Conservation (phyloP, 495 filamentous ascomycete species). For the Friedmanniomyces endolithicus region DNA sequence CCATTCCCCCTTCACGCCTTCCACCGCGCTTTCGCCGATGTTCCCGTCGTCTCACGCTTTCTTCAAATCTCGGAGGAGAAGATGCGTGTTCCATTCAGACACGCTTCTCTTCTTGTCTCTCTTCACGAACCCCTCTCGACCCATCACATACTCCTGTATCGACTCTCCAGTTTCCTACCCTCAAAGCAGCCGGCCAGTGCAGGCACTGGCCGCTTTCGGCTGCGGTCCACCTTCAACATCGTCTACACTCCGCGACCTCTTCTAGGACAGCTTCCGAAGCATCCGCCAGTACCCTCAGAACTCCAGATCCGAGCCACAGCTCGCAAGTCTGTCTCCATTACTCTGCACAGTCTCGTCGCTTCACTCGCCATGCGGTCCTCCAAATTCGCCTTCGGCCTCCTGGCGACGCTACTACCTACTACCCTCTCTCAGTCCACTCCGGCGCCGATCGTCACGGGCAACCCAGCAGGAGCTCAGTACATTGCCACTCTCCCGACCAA, state of each 20-base stretch:
- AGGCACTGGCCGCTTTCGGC: not conserved
- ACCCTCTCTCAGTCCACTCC: not conserved
- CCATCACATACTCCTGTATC: not conserved
- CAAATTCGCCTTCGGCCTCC: not conserved
- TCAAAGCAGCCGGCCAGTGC: not conserved
- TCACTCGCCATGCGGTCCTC: not conserved
- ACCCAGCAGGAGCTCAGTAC: constrained; percentile 48
- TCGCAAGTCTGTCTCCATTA: no score
- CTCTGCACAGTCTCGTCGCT: not conserved
- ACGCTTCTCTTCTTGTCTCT: no score
- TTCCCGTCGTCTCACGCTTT: no score
- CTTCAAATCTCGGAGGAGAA: no score
- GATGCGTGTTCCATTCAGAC: no score
- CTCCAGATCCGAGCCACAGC: not conserved
- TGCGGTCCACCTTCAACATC: not conserved
- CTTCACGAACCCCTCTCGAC: not conserved
- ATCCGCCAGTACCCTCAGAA: not conserved
- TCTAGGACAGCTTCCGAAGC: not conserved
- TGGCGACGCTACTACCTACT: not conserved
- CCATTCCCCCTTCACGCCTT: no score
- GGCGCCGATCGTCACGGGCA: constrained; percentile 41
- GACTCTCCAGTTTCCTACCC: not conserved
- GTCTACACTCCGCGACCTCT: not conserved
- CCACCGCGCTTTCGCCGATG: no score
- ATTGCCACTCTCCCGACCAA: constrained; percentile 46